Conservation (phyloP, 2,329 filamentous ascomycete species). For the Paecilomyces fulvus region DNA sequence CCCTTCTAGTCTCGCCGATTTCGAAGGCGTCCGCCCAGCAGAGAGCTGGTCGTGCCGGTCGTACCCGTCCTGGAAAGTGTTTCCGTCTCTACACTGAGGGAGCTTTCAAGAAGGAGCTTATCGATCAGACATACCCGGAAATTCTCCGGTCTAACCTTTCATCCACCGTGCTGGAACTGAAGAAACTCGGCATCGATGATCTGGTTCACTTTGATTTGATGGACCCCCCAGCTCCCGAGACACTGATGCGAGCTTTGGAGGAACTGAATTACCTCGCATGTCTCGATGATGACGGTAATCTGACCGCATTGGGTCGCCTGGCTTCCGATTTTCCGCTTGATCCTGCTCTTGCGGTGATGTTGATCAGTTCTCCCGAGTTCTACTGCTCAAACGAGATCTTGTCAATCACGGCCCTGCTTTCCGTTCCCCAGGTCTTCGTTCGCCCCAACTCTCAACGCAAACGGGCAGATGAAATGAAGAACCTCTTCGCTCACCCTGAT, state of each 20-base stretch:
- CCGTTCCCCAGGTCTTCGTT: slow-evolving; percentile 88
- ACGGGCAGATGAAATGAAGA: slow-evolving; percentile 95
- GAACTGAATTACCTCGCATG: slow-evolving; percentile 97
- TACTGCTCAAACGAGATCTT: slow-evolving; percentile 98
- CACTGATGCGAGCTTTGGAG: slow-evolving; percentile 93
- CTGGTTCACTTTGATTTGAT: slow-evolving; percentile 97
- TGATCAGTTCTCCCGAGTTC: slow-evolving; percentile 95
- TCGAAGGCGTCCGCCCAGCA: slow-evolving; percentile 97
- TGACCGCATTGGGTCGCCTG: slow-evolving; percentile 75
- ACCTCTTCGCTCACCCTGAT: slow-evolving; percentile 81
- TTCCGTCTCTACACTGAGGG: slow-evolving; percentile 93
- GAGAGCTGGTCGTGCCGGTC: slow-evolving; percentile 95
- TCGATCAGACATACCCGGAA: slow-evolving; percentile 94
- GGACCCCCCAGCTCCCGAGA: slow-evolving; percentile 96
- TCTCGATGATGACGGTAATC: slow-evolving; percentile 89
- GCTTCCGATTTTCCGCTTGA: slow-evolving; percentile 95
- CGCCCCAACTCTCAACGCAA: slow-evolving; percentile 78
- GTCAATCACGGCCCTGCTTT: slow-evolving; percentile 86
- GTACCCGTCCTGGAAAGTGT: slow-evolving; percentile 96
- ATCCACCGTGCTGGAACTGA: slow-evolving; percentile 90
- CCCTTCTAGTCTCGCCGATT: slow-evolving; percentile 92
- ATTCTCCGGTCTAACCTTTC: slow-evolving; percentile 90
- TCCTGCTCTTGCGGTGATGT: slow-evolving; percentile 89
- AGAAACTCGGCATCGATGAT: slow-evolving; percentile 93
- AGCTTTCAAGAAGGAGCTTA: slow-evolving; percentile 96